Evolutionary conservation across 768 basidiomycete species (phyloP).

Genomic region (Cystobasidium ongulense): DNA sequence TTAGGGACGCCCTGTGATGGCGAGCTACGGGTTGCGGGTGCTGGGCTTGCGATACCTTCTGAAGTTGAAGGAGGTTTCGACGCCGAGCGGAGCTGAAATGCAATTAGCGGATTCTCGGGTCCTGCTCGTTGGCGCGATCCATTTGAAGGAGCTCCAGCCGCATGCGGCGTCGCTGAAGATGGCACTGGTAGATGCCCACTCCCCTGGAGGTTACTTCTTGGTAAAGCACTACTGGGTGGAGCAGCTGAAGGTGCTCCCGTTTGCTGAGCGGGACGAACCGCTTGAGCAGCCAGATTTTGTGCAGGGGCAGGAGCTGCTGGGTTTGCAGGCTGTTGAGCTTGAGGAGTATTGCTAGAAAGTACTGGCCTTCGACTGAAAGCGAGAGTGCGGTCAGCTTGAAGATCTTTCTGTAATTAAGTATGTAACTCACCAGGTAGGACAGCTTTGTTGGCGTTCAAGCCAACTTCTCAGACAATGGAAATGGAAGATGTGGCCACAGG

Average conservation of each 20-base stretch:
- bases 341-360: slow-evolving; percentile 35
- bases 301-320: not conserved
- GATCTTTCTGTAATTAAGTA: not conserved
- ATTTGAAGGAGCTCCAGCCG: slow-evolving; percentile 42
- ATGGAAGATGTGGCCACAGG: slow-evolving; percentile 96
- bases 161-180: slow-evolving; percentile 43
- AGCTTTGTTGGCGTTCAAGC: slow-evolving; percentile 97
- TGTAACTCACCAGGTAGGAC: slow-evolving; percentile 80
- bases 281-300: not conserved
- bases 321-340: slow-evolving; percentile 36
- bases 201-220: not conserved
- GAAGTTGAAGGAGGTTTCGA: not conserved
- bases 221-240: not conserved
- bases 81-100: not conserved
- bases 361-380: slow-evolving; percentile 37
- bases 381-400: not conserved
- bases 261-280: not conserved
- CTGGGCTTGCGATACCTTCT: not conserved
- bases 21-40: not conserved
- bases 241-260: not conserved
- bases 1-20: not conserved
- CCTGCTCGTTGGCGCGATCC: slow-evolving; percentile 35
- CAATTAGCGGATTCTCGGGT: slow-evolving; percentile 30
- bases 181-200: not conserved
- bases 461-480: slow-evolving; percentile 94